phyloP scores from a whole-genome alignment of 2,329 filamentous ascomycete genomes.

The Ophiocordyceps camponoti-leonardi region DNA sequence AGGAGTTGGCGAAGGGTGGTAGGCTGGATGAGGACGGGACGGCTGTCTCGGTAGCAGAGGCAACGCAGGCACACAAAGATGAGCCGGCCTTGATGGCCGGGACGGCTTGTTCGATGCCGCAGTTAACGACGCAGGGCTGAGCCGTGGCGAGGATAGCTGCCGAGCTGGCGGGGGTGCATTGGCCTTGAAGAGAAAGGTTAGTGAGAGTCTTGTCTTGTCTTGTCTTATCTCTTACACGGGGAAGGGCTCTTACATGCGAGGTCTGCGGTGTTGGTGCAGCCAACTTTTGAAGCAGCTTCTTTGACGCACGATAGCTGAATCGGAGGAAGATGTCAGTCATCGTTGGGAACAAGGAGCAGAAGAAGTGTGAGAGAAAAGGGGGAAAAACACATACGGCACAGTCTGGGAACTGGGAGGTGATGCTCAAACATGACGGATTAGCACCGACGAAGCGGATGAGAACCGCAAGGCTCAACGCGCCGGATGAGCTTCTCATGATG shows the following conservation, averaged over 20 bases:
- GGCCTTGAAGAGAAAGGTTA: slow-evolving; percentile 4
- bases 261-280: slow-evolving; percentile 8
- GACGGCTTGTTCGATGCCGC: slow-evolving; percentile 3
- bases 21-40: neutral
- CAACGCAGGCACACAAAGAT: slow-evolving; percentile 7
- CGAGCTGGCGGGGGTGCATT: slow-evolving; percentile 7
- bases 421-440: slow-evolving; percentile 2
- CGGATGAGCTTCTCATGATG: slow-evolving; percentile 2
- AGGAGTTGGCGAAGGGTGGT: neutral
- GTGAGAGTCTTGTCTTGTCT: neutral
- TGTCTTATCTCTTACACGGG: neutral
- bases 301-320: slow-evolving; percentile 8
- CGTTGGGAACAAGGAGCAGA: neutral
- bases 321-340: neutral
- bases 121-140: slow-evolving; percentile 6
- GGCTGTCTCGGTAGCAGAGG: slow-evolving; percentile 1
- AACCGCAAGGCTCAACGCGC: slow-evolving; percentile 6
- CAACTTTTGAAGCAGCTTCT: slow-evolving; percentile 7
- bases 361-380: neutral
- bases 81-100: slow-evolving; percentile 6
- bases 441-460: slow-evolving; percentile 5
- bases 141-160: slow-evolving; percentile 6
- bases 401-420: slow-evolving; percentile 8
- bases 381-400: slow-evolving; percentile 7
- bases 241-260: slow-evolving; percentile 6